phyloP scores from a whole-genome alignment of 805 yeast species.

The Candida glaebosa region DNA sequence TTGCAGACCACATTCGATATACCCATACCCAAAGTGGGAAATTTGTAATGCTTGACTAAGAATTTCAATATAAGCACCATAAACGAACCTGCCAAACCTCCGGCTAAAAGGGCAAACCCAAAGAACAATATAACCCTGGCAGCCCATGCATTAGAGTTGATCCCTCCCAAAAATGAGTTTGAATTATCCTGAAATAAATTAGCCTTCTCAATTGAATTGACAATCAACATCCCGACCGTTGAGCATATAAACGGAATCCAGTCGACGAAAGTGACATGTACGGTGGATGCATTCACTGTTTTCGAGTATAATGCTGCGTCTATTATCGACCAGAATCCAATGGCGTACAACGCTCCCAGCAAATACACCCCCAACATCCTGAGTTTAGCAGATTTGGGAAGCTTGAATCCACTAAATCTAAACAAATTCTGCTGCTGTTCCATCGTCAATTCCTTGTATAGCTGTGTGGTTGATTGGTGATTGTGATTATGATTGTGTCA shows the following conservation, averaged over 20 bases:
- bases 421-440: slow-evolving; percentile 44
- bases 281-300: slow-evolving; percentile 78
- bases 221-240: slow-evolving; percentile 82
- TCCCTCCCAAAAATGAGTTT: slow-evolving; percentile 38
- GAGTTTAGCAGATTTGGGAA: slow-evolving; percentile 69
- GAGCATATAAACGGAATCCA: slow-evolving; percentile 94
- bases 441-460: slow-evolving; percentile 4
- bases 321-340: slow-evolving; percentile 85
- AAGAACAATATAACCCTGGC: slow-evolving; percentile 86
- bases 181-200: slow-evolving; percentile 46
- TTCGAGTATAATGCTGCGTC: slow-evolving; percentile 87
- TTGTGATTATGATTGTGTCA: background rate
- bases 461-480: too few relatives aligned
- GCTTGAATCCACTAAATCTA: slow-evolving; percentile 55
- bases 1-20: slow-evolving; percentile 81
- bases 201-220: slow-evolving; percentile 68
- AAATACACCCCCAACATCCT: slow-evolving; percentile 72
- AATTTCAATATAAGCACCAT: slow-evolving; percentile 85
- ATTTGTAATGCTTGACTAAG: slow-evolving; percentile 67
- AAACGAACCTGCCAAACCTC: slow-evolving; percentile 90
- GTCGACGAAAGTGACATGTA: slow-evolving; percentile 88
- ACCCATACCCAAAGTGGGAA: slow-evolving; percentile 95
- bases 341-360: slow-evolving; percentile 74
- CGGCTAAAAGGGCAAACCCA: slow-evolving; percentile 90
- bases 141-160: slow-evolving; percentile 74